Evolutionary conservation across 2,329 filamentous ascomycete genomes (phyloP), one percentile per base, ranked within the genome.

Genomic region (Ciborinia camelliae): DNA sequence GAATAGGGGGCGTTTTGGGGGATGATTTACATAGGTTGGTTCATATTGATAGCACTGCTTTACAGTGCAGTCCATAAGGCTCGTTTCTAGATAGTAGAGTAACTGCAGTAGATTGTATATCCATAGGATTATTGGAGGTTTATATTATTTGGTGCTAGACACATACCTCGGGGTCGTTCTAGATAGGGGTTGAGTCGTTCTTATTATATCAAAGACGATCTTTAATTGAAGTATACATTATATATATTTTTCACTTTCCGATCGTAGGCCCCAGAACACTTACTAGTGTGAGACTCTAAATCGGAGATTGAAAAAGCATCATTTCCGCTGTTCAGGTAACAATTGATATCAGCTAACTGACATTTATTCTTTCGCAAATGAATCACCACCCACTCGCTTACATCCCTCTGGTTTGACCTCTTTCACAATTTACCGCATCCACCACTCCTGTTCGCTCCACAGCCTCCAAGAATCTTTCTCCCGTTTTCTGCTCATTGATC

Each of bases 51-150:
- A 26, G 41, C 41, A 48, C 65, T 61, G 62, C 62, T 50, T 65
- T 35, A 62, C 37, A 23, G 52, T 70, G 62, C 60, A 30, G 65
- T 71, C 65, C 30, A 66, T 70, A 69, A 66, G 68, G 51, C 35
- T 52, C 60, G 47, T 66, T 37, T 47, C 50, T 66, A 45, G 30
- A 63, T 66, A 51, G 54, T 43, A 54, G 58, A 59, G 64, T 62
- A 63, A 58, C 41, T 52, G 58, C 50, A 66, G 65, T 71, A 72
- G 70, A 72, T 70, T 72, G 71, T 72, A 70, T 66, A 69, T 65
- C 63, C 54, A 54, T 60, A 52, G 60, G 51, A 62, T 41, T 62
- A 37, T 54, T 10, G 65, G 59, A 39, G 28, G 32, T 30, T 59
- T 30, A 59, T 53, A 57, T 59, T 32, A 23, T 64, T 64, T 51